phyloP scores from a whole-genome alignment of 768 basidiomycete genomes.

The Suillus paluster region DNA sequence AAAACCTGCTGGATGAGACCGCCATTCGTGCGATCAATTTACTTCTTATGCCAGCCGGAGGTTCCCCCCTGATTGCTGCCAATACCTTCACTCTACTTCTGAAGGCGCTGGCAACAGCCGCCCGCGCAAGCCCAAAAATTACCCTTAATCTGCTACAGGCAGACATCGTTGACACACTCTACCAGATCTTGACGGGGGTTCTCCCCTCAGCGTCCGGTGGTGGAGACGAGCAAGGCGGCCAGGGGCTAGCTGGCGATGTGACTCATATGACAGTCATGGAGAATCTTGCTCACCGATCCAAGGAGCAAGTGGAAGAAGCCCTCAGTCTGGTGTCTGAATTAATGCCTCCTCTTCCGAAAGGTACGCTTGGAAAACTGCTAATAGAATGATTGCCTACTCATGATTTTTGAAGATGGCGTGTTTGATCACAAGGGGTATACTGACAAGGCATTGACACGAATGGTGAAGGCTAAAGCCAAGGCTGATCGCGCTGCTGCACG shows the following conservation, averaged over 20 bases:
- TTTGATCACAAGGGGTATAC: slow-evolving; percentile 92
- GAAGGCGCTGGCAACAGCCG: slow-evolving; percentile 85
- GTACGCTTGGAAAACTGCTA: slow-evolving; percentile 39
- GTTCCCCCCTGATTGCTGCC: slow-evolving; percentile 82
- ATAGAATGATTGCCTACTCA: neutral
- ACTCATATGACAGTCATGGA: slow-evolving; percentile 99
- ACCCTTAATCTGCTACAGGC: slow-evolving; percentile 87
- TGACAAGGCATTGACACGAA: slow-evolving; percentile 77
- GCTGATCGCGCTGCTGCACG: slow-evolving; percentile 78
- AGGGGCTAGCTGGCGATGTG: slow-evolving; percentile 84
- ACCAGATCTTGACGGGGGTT: slow-evolving; percentile 95
- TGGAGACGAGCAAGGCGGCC: slow-evolving; percentile 59
- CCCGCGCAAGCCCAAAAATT: slow-evolving; percentile 86
- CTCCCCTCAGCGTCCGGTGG: slow-evolving; percentile 66
- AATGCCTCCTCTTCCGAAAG: slow-evolving; percentile 92
- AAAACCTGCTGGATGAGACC: slow-evolving; percentile 79
- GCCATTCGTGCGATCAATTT: slow-evolving; percentile 84
- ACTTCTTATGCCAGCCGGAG: slow-evolving; percentile 83
- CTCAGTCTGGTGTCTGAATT: slow-evolving; percentile 88
- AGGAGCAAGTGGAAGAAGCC: slow-evolving; percentile 96
- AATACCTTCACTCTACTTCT: slow-evolving; percentile 90
- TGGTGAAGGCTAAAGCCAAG: slow-evolving; percentile 84
- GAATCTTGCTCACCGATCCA: slow-evolving; percentile 93
- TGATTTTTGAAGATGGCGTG: slow-evolving; percentile 71
- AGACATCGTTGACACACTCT: slow-evolving; percentile 89